Base-by-base conservation (phyloP, 306 rosid species). In the Prosopis cineraria region DNA sequence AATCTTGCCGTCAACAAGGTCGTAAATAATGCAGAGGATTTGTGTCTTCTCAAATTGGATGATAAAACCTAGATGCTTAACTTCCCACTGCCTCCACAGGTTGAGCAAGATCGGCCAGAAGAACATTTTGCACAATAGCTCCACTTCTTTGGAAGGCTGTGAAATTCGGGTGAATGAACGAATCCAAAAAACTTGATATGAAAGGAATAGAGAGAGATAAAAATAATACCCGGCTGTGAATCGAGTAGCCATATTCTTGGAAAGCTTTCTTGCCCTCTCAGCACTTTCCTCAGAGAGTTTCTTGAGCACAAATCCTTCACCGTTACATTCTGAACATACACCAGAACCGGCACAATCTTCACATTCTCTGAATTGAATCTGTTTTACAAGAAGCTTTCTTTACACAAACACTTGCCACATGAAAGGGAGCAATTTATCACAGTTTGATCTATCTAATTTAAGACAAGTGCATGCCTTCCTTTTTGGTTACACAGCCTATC, bases 91-190 rank as follows among this genome's bases (percentile, higher is more conserved):
- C 98, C 98, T 76, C 86, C 90, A 67, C 98, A 95, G 62, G 89
- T 67, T 63, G 41, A 78, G 81, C 98, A 95, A 40, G 91, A 88
- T 78, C 98, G 84, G n/a, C 85, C 73, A 55, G 99, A 93, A 58
- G 95, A 82, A 84, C 98, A 94, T 64, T 91, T 94, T 72, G 97
- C 88, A 33, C 98, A 95, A 79, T 95, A 93, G 91, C 99, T 95
- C 98, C 97, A 95, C 77, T 94, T 95, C 89, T 89, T 92, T 58
- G 98, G 98, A 87, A 95, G 97, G 87, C 98, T 92, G 87, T 11
- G 74, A 13, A 65, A 34, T 63, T 59, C 41, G 59, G 71, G 69
- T 78, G 30, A 85, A 76, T 36, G 45, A 29, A 60, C 63, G 11
- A 83, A 67, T 14, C 65, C 0, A 65, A 84, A 58, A 65, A 66